A percentile compares a stretch with the other conserved stretches of the same genome.
These are phyloP conservation scores for Hevea brasiliensis DNA, from an alignment of 345 rosid genomes.

Conservation along the genomic window DNA sequence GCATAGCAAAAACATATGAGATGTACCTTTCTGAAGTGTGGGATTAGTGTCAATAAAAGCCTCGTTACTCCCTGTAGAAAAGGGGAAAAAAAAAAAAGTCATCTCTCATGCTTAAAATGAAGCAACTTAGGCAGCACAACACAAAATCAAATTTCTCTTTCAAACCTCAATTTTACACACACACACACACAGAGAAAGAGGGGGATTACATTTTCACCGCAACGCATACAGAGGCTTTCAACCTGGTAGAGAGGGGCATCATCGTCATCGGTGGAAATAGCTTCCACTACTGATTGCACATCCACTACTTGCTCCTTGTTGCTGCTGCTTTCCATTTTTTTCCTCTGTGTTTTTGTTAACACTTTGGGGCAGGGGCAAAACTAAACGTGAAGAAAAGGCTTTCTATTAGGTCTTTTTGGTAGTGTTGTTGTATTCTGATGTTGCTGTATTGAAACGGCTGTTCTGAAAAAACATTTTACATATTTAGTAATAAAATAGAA, in stretches of 20 bases:
- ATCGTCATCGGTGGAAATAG: conserved; percentile 49
- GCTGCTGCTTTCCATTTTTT: not conserved
- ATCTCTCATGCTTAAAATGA: too few species aligned
- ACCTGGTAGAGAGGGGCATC: conserved; percentile 77
- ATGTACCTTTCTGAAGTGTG: conserved; percentile 81
- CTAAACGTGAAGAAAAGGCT: too few species aligned
- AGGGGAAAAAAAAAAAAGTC: not conserved
- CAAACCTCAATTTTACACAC: not conserved
- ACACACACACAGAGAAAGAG: not conserved
- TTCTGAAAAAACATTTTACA: too few species aligned
- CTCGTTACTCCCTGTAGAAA: conserved; percentile 62
- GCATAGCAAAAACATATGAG: not conserved
- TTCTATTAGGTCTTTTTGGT: too few species aligned
- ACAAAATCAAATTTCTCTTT: too few species aligned
- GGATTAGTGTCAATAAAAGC: conserved; percentile 76
- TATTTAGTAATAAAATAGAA: too few species aligned
- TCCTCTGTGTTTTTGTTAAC: not conserved
- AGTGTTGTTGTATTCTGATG: too few species aligned
- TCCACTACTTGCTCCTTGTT: conserved; percentile 17
- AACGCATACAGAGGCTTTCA: conserved; percentile 95
- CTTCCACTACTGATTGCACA: conserved; percentile 78
- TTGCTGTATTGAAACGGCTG: too few species aligned
- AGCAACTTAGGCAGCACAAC: not conserved
- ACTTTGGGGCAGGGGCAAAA: too few species aligned
- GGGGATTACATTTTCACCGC: conserved; percentile 63